A percentile compares a stretch with the other conserved stretches of the same genome.
Evolutionary conservation across 1,284 basidiomycete species (phyloP).

Genomic region (Malassezia psittaci): DNA sequence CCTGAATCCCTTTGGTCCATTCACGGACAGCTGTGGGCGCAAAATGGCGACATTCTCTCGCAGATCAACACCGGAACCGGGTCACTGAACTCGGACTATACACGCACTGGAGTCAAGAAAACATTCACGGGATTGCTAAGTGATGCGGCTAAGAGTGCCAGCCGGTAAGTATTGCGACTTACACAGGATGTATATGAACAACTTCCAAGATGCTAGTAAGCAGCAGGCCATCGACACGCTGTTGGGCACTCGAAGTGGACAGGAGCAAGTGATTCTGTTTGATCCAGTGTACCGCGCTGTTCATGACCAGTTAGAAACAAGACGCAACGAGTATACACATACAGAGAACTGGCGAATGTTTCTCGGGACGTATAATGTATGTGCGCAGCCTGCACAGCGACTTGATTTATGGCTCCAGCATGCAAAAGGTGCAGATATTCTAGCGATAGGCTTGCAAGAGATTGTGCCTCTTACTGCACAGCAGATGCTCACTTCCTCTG

Average conservation of each 20-base stretch:
- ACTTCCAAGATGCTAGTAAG: conserved; percentile 91
- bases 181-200: conserved; percentile 75
- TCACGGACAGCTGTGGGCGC: conserved; percentile 86
- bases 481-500: conserved; percentile 72
- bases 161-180: conserved; percentile 12
- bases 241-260: conserved; percentile 79
- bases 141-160: conserved; percentile 80
- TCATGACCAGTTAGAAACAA: conserved; percentile 53
- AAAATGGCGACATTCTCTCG: conserved; percentile 46
- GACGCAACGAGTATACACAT: conserved; percentile 74
- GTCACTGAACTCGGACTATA: conserved; percentile 87
- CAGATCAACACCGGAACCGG: conserved; percentile 95
- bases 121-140: conserved; percentile 59
- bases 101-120: conserved; percentile 73
- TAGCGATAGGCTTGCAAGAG: conserved; percentile 71
- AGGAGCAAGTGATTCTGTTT: conserved; percentile 77
- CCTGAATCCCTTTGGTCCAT: conserved; percentile 61
- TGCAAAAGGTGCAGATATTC: conserved; percentile 45
- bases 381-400: conserved; percentile 50
- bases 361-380: conserved; percentile 84
- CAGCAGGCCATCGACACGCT: conserved; percentile 92
- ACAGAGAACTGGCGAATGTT: conserved; percentile 65
- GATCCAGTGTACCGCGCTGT: conserved; percentile 83
- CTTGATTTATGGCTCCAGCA: neutral
- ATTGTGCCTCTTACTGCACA: conserved; percentile 93